Evolutionary conservation across 495 filamentous ascomycete genomes (phyloP), one percentile per base, ranked within the genome.

Genomic region (Filosporella fistucella): DNA sequence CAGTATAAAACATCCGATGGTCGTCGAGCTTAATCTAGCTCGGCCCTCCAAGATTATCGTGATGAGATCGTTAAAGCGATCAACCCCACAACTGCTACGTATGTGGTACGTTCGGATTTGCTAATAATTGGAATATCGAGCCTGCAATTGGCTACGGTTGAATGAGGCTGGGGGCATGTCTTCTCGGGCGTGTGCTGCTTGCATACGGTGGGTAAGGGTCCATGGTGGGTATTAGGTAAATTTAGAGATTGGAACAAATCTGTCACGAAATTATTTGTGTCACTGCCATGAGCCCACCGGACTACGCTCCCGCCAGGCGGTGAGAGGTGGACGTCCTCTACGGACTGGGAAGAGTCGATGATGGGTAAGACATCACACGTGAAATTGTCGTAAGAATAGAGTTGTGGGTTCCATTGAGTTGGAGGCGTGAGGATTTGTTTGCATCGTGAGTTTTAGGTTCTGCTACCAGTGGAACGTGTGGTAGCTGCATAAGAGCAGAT

Each of bases 71-170:
- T 14, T n/a, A n/a, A n/a, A n/a, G n/a, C n/a, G n/a, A n/a, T n/a
- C 36, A 47, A 58, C 55, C 55, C 55, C 55, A 58, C 55, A 58
- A 37, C 34, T 25, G 33, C 45, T 44, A 46, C 49, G 44, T 46
- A 34, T 26, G 46, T 41, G 41, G 29, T 33, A 28, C 32, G 24
- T 35, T 7, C 28, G 50, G 42, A 51, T 58, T n/a, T 54, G 51
- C 46, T 58, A 54, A 58, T 50, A 51, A 54, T 32, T 54, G 47
- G 18, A 29, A 34, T 51, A 5, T 14, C 21, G 16, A 0, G 11
- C 18, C 16, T 5, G 0, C 17, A 9, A 51, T 54, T 54, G 50
- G 55, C 41, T 25, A 20, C 24, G 28, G 43, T n/a, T 21, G 17
- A 14, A 30, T 16, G 37, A 47, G 47, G 42, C 34, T 51, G 47